phyloP scores from a whole-genome alignment of 1,139 yeast species.

The Sugiyamaella neomexicana region DNA sequence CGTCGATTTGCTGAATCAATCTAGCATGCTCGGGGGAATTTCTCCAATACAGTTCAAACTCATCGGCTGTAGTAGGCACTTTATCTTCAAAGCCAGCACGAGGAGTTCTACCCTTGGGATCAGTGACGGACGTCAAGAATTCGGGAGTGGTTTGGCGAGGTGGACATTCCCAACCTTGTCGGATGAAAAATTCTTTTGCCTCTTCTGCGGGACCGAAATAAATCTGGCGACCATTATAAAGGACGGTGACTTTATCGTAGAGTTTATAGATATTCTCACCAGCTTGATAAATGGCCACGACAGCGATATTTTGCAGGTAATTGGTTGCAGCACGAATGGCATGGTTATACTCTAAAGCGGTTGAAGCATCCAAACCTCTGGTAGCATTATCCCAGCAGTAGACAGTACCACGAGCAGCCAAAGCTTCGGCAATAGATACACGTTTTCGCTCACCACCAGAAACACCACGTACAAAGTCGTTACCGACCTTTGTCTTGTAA shows the following conservation, averaged over 20 bases:
- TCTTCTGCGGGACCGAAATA: constrained; percentile 56
- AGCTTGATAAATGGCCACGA: constrained; percentile 63
- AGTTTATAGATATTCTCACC: constrained; percentile 63
- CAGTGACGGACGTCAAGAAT: constrained; percentile 67
- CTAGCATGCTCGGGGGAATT: constrained; percentile 50
- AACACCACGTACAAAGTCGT: constrained; percentile 61
- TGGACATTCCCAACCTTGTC: constrained; percentile 63
- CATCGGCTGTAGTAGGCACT: constrained; percentile 59
- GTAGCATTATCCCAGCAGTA: constrained; percentile 80
- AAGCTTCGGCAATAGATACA: constrained; percentile 62
- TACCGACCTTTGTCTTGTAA: constrained; percentile 57
- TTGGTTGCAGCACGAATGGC: constrained; percentile 63
- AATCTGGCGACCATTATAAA: constrained; percentile 59
- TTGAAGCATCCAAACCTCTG: constrained; percentile 73
- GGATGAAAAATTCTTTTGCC: constrained; percentile 55
- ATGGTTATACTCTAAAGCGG: constrained; percentile 66
- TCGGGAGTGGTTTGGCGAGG: constrained; percentile 65
- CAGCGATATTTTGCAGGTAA: constrained; percentile 54
- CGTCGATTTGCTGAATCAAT: constrained; percentile 46
- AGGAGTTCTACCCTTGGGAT: constrained; percentile 51
- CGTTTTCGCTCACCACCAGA: constrained; percentile 68
- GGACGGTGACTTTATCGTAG: constrained; percentile 64
- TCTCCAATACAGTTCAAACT: constrained; percentile 58
- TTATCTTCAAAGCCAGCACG: constrained; percentile 51
- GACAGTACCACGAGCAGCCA: constrained; percentile 56